A percentile compares a stretch with the other conserved stretches of the same genome.
These are phyloP conservation scores for Fusarium sp. DNA, from an alignment of 2,329 filamentous ascomycete species.

Conservation along the genomic window DNA sequence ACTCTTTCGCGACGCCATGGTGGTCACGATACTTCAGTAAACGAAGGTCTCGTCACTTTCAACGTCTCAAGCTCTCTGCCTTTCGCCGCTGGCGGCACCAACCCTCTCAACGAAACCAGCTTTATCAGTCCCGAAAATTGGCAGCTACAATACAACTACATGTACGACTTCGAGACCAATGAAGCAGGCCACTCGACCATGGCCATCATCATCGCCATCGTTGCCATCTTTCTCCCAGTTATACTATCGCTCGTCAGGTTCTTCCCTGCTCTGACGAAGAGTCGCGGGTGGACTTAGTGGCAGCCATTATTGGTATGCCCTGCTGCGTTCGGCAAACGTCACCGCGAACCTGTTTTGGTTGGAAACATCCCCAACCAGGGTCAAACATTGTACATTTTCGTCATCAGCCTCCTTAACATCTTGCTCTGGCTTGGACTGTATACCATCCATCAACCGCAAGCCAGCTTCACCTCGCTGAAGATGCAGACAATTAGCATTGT, in stretches of 20 bases:
- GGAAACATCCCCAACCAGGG: too few species aligned
- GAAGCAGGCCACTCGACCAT: constrained; percentile 46
- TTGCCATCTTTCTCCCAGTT: constrained; percentile 53
- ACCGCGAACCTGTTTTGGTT: too few species aligned
- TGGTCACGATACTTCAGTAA: constrained; percentile 4
- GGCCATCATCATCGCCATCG: constrained; percentile 41
- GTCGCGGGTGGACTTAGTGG: too few species aligned
- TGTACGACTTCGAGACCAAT: constrained; percentile 65
- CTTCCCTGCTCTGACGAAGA: constrained; percentile 25
- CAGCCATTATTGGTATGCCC: too few species aligned
- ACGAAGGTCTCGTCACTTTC: constrained; percentile 10
- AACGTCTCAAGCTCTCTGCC: constrained; percentile 37
- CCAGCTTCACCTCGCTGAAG: too few species aligned
- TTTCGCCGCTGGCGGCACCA: constrained; percentile 34
- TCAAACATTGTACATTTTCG: too few species aligned
- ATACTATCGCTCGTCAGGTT: constrained; percentile 53
- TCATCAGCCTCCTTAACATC: too few species aligned
- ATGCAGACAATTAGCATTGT: too few species aligned
- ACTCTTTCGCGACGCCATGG: constrained; percentile 24
- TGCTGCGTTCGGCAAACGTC: too few species aligned
- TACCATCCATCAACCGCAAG: too few species aligned
- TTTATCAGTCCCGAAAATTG: constrained; percentile 49
- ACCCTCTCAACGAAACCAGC: constrained; percentile 53
- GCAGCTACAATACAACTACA: constrained; percentile 63
- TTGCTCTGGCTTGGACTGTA: too few species aligned